A percentile compares a stretch with the other conserved stretches of the same genome.
These are phyloP conservation scores for Backusella tuberculispora DNA, from an alignment of 192 early-diverging fungal genomes.

Conservation along the genomic window DNA sequence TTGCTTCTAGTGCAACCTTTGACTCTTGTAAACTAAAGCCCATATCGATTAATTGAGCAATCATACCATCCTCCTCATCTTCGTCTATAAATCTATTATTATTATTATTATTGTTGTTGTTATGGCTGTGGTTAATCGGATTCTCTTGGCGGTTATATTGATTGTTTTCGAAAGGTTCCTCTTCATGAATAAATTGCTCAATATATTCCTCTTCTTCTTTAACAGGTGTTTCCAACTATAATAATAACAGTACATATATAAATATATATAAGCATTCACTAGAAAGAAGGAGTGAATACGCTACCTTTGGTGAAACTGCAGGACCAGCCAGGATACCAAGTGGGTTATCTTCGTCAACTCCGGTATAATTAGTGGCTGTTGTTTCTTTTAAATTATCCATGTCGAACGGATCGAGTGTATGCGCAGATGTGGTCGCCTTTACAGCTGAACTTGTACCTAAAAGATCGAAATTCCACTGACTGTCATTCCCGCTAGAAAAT, in stretches of 20 bases:
- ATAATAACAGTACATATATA: neutral
- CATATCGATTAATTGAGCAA: constrained; percentile 80
- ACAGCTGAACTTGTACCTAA: neutral
- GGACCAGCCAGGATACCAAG: constrained; percentile 40
- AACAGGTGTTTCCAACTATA: neutral
- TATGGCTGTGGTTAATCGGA: neutral
- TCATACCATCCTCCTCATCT: constrained; percentile 44
- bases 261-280: neutral
- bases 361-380: neutral
- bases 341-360: constrained; percentile 33
- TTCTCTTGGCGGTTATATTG: neutral
- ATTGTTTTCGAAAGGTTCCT: neutral
- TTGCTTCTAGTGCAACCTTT: constrained; percentile 67
- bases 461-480: constrained; percentile 41
- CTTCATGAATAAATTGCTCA: neutral
- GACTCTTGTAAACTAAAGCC: constrained; percentile 76
- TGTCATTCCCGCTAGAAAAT: neutral
- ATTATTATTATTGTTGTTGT: neutral
- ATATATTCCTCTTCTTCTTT: neutral
- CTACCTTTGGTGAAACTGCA: constrained; percentile 4
- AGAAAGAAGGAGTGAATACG: neutral
- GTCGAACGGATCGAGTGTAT: constrained; percentile 32
- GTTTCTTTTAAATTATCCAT: constrained; percentile 20
- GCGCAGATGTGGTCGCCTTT: neutral
- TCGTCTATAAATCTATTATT: neutral